Evolutionary conservation across 2,329 filamentous ascomycete species (phyloP), one percentile per base, ranked within the genome.

Genomic region (Lojkania enalia): DNA sequence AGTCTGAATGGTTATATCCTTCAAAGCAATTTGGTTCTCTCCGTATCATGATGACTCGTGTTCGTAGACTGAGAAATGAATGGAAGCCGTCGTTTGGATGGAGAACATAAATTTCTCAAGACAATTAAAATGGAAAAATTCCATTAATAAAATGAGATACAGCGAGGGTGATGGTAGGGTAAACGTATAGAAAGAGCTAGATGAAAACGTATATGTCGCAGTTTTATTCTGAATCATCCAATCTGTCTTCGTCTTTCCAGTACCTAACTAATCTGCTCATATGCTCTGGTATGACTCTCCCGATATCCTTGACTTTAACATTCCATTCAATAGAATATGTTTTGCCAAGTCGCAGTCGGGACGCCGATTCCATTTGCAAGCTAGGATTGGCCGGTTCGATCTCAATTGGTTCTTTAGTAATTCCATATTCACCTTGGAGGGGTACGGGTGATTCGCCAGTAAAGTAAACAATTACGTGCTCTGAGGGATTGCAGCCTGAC

Each of bases 341-440:
- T n/a, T 74, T 74, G 2, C 63, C 66, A 25, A 73, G 74, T 9
- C 73, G 70, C 3, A 76, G 45, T 2, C 72, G 63, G 3, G 72
- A 75, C 23, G 66, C 58, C 0, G 12, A 6, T 13, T 69, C 41
- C 4, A 76, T 51, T 3, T 42, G 60, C 15, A 64, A 44, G 2
- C 48, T 41, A 0, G 36, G 12, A 12, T 49, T 48, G 0, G 50
- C 44, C 0, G 64, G 64, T 1, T 51, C 21, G 9, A 77, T 55
- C 20, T 57, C 56, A 3, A 77, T 63, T 0, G 73, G 61, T 3
- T 56, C 46, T 43, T 76, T 76, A 2, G 25, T 48, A 52, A 74
- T 58, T 2, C 35, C 46, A 2, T 48, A 46, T 46, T 75, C 72
- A 1, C 52, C 51, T 2, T 27, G 6, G 35, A 55, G n/a, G 2